Conservation (phyloP, 208 protist species). For the Blastocrithidia nonstop region DNA sequence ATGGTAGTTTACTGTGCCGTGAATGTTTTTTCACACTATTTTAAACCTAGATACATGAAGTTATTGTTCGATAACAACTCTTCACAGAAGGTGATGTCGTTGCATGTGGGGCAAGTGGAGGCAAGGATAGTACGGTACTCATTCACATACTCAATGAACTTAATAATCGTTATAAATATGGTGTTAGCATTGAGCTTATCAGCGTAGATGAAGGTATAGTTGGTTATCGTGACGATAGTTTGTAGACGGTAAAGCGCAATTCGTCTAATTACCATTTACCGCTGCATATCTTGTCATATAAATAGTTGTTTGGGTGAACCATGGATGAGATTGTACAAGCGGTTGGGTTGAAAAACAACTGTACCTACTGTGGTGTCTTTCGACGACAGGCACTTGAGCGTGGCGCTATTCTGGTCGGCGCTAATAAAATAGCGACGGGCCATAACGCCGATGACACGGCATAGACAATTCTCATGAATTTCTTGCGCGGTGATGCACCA, state of each 20-base stretch:
- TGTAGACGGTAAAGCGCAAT: conserved; percentile 93
- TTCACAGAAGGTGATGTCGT: conserved; percentile 86
- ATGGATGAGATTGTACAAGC: conserved; percentile 95
- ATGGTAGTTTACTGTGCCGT: conserved; percentile 80
- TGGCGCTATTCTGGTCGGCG: conserved; percentile 76
- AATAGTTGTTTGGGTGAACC: conserved; percentile 93
- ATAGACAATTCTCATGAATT: conserved; percentile 97
- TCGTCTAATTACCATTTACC: conserved; percentile 84
- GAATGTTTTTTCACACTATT: conserved; percentile 92
- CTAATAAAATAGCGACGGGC: conserved; percentile 92
- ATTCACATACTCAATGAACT: conserved; percentile 88
- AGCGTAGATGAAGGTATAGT: conserved; percentile 97
- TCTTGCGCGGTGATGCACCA: conserved; percentile 88
- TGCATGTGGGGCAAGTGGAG: conserved; percentile 91
- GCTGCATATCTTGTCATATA: conserved; percentile 90
- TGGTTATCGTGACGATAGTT: conserved; percentile 95
- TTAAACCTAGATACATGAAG: conserved; percentile 92
- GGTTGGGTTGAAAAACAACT: conserved; percentile 90
- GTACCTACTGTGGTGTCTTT: conserved; percentile 97
- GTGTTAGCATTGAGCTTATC: conserved; percentile 86
- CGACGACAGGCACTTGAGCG: conserved; percentile 92
- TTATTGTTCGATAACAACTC: conserved; percentile 83
- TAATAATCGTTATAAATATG: conserved; percentile 89
- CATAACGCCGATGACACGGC: conserved; percentile 98
- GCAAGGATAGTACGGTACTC: conserved; percentile 95